These are phyloP conservation scores for Lagerstroemia speciosa DNA, from an alignment of 345 rosid species.

Conservation along the genomic window DNA sequence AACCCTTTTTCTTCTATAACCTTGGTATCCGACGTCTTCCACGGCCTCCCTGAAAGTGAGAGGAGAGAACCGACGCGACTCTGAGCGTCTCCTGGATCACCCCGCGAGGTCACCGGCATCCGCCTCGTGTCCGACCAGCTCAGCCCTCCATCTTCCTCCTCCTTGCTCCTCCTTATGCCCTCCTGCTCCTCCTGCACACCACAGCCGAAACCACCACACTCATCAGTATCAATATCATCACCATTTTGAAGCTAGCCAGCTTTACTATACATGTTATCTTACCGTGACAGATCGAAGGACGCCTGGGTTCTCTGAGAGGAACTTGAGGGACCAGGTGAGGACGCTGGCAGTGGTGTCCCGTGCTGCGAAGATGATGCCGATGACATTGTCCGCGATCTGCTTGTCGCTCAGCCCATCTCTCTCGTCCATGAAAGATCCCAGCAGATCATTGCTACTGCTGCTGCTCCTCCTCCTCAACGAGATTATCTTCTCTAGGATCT, in stretches of 20 bases:
- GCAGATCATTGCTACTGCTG: slow-evolving; percentile 40
- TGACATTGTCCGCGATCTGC: slow-evolving; percentile 79
- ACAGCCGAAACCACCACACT: not conserved
- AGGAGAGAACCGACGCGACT: slow-evolving; percentile 76
- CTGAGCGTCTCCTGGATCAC: slow-evolving; percentile 84
- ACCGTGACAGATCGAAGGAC: slow-evolving; percentile 74
- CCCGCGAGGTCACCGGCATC: slow-evolving; percentile 65
- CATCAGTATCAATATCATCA: not conserved
- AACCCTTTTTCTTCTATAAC: too few relatives aligned
- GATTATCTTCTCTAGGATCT: slow-evolving; percentile 51
- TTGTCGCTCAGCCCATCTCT: slow-evolving; percentile 59
- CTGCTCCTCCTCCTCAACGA: slow-evolving; percentile 34
- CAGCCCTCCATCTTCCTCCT: slow-evolving; percentile 27
- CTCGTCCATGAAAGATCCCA: slow-evolving; percentile 73
- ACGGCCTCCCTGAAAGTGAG: slow-evolving; percentile 92
- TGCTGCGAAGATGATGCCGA: slow-evolving; percentile 85
- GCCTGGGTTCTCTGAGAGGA: slow-evolving; percentile 55
- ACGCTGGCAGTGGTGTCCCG: slow-evolving; percentile 87
- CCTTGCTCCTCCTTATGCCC: slow-evolving; percentile 34
- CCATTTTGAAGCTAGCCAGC: not conserved
- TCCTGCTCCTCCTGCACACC: slow-evolving; percentile 61
- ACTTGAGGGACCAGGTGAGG: slow-evolving; percentile 80
- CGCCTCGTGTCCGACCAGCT: slow-evolving; percentile 64
- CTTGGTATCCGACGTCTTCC: slow-evolving; percentile 77
- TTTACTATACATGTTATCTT: slow-evolving; percentile 13